A percentile compares a stretch with the other conserved stretches of the same genome.
Conservation (phyloP, 352 stramenopile genomes). For the Thalassiosira ordinaria region DNA sequence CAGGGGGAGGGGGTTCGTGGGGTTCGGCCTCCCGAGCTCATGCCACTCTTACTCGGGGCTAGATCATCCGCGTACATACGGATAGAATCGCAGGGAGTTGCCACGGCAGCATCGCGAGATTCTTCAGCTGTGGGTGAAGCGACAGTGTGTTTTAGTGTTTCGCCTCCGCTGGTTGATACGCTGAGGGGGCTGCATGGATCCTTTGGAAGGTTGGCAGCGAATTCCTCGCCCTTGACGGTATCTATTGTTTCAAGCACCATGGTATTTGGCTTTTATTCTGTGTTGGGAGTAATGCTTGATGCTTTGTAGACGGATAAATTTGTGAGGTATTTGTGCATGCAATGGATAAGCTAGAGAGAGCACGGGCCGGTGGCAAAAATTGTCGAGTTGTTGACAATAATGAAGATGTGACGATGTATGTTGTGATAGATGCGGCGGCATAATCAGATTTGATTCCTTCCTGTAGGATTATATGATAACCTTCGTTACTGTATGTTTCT, state of each 20-base stretch:
- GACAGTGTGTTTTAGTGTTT: background rate
- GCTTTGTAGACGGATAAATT: too few species aligned
- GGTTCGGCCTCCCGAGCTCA: background rate
- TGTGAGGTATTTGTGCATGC: too few species aligned
- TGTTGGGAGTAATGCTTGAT: background rate
- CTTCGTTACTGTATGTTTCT: too few species aligned
- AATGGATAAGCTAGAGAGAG: too few species aligned
- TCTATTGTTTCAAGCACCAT: slow-evolving; percentile 17
- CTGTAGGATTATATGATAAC: too few species aligned
- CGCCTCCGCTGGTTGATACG: background rate
- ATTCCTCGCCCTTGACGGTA: background rate
- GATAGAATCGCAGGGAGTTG: slow-evolving; percentile 20
- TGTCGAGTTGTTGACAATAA: too few species aligned
- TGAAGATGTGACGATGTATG: too few species aligned
- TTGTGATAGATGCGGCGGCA: too few species aligned
- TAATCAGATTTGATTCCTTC: too few species aligned
- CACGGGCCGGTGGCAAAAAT: too few species aligned
- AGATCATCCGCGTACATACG: background rate
- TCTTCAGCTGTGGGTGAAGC: background rate
- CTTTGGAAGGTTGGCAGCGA: background rate
- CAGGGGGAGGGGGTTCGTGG: too few species aligned
- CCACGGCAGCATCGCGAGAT: background rate
- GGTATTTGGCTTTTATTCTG: background rate
- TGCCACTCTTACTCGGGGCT: background rate
- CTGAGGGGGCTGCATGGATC: background rate